These are phyloP conservation scores for Pseudoscleropodium purum DNA, from an alignment of 225 moss, liverwort and hornwort species.

Conservation along the genomic window DNA sequence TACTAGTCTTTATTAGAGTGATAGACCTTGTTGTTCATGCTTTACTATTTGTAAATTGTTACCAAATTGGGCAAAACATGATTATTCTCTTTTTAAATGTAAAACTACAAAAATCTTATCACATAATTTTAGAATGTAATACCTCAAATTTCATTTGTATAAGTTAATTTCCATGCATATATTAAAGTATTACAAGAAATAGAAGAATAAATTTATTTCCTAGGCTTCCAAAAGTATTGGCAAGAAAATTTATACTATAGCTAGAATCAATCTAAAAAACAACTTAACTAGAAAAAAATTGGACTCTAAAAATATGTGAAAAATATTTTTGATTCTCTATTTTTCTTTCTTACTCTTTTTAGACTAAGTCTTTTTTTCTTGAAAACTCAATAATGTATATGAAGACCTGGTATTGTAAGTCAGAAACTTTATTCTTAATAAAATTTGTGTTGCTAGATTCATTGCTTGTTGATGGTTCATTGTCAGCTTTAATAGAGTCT, in stretches of 20 bases:
- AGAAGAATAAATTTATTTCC: background rate
- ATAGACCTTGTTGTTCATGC: background rate
- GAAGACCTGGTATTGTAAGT: conserved; percentile 56
- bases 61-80: background rate
- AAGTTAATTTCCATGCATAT: fast-evolving
- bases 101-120: background rate
- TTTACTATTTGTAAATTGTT: background rate
- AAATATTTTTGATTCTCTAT: background rate
- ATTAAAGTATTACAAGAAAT: background rate
- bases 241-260: background rate
- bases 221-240: background rate
- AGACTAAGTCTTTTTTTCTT: background rate
- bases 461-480: background rate
- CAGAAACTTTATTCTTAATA: conserved; percentile 29
- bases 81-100: background rate
- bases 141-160: background rate
- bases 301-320: background rate
- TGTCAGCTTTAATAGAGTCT: background rate
- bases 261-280: background rate
- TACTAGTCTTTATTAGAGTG: background rate
- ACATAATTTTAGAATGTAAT: too few species aligned
- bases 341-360: fast-evolving
- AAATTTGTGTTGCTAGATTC: conserved; percentile 5
- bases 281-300: background rate
- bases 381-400: background rate